Evolutionary conservation across 108 stramenopile species (phyloP).

Genomic region (Cyclotella atomus): DNA sequence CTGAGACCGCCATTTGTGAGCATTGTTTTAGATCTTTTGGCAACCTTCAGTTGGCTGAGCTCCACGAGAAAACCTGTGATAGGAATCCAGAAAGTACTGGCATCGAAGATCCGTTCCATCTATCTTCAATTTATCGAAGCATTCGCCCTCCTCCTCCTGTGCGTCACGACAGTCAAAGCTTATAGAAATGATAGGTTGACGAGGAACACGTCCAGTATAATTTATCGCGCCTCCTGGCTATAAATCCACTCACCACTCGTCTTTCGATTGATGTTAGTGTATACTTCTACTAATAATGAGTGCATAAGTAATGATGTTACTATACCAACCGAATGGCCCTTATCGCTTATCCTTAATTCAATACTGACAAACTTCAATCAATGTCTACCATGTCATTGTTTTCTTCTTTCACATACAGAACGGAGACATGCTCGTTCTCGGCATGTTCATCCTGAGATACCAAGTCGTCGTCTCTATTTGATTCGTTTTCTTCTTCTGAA

Average conservation of each 20-base stretch:
- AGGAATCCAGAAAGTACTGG: slow-evolving; percentile 44
- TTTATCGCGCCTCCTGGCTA: no score
- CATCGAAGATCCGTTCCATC: slow-evolving; percentile 46
- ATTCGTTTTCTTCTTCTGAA: background rate
- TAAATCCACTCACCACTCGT: no score
- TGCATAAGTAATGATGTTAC: no score
- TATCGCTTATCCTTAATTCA: no score
- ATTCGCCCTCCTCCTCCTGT: slow-evolving; percentile 52
- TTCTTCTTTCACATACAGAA: slow-evolving; percentile 14
- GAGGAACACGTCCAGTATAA: no score
- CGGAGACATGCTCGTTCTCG: slow-evolving; percentile 17
- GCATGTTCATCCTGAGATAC: background rate
- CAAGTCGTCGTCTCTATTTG: slow-evolving; percentile 1
- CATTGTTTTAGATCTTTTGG: slow-evolving; percentile 58
- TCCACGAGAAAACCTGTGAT: slow-evolving; percentile 50
- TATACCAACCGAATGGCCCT: no score
- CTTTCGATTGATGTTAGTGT: no score
- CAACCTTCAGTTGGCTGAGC: slow-evolving; percentile 37
- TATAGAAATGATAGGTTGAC: no score
- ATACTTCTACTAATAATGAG: no score
- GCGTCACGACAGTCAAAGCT: no score
- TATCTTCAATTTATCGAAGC: slow-evolving; percentile 60
- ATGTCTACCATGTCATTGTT: background rate
- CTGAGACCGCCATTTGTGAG: no score
- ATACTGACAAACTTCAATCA: background rate